A percentile compares a stretch with the other conserved stretches of the same genome.
These are phyloP conservation scores for Ustilago crameri DNA, from an alignment of 1,284 basidiomycete species.

Conservation along the genomic window DNA sequence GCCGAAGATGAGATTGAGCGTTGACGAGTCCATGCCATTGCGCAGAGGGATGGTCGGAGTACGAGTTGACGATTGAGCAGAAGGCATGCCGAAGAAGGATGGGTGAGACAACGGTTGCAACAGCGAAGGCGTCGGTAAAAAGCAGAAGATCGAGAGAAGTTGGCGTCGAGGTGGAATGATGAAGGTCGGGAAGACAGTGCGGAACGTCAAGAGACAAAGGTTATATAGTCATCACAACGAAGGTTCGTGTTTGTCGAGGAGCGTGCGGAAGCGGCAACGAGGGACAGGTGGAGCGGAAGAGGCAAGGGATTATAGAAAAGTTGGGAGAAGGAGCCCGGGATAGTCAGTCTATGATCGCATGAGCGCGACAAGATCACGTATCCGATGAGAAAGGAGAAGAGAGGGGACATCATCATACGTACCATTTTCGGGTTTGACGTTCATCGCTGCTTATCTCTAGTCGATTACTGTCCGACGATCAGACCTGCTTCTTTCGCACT, in stretches of 20 bases:
- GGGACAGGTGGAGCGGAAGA: not conserved
- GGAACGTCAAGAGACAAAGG: not conserved
- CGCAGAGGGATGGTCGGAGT: not conserved
- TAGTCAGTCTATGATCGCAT: not conserved
- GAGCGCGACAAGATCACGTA: not conserved
- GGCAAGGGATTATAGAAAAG: not conserved
- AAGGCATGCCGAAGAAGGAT: not conserved
- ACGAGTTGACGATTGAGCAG: slow-evolving; percentile 2
- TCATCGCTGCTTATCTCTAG: slow-evolving; percentile 5
- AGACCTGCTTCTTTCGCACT: too few species aligned
- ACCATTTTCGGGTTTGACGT: slow-evolving; percentile 29
- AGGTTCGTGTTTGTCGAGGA: not conserved
- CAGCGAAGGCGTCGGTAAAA: too few species aligned
- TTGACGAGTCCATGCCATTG: not conserved
- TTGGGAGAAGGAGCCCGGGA: not conserved
- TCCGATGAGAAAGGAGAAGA: not conserved
- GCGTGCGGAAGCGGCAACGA: not conserved
- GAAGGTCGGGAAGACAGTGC: not conserved
- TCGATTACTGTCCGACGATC: not conserved
- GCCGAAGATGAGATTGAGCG: not conserved
- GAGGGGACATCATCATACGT: slow-evolving; percentile 2
- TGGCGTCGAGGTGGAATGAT: too few species aligned
- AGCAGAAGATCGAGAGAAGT: too few species aligned
- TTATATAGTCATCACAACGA: not conserved
- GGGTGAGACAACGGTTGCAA: too few species aligned